Evolutionary conservation across 352 stramenopile genomes (phyloP), one percentile per base, ranked within the genome.

Genomic region (Globisporangium parvum): DNA sequence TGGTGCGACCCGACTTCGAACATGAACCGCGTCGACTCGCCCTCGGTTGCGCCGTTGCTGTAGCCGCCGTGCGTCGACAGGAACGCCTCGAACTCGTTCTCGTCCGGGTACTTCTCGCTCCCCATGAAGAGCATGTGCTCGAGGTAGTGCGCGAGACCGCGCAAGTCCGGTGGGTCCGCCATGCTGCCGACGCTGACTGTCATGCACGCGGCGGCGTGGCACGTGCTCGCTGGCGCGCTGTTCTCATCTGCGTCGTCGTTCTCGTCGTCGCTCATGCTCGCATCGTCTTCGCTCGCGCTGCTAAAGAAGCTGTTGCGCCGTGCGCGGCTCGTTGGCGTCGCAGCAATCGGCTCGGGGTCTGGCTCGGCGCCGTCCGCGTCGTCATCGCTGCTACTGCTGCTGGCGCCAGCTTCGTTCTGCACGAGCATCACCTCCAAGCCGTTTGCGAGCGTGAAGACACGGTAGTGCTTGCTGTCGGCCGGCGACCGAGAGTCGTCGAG

Each of bases 91-190:
- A 97, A 97, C 44, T 81, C 80, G 65, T 98, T 96, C 55, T 98
- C 92, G 49, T 84, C 75, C 1, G 90, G 91, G 62, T 96, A 97
- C 49, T 96, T 97, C 20, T 65, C 61, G 53, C 77, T 96, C 6
- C 91, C 91, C 84, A 97, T 92, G 65, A 97, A 97, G 2, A 97
- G 65, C 91, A 97, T 96, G 73, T 97, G 91, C 67, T 97, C 88
- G 21, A 96, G 69, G 56, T 90, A 96, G 56, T 96, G 86, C 10
- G 84, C 85, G 9, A 89, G 60, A 3, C 83, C 88, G 15, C 70
- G 73, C 14, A 93, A 45, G 10, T 72, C 55, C 39, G 70, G 41
- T 1, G 83, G 77, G 33, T 96, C 84, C 1, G 66, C 9, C 57
- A 88, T 71, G 58, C 74, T 86, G 8, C 79, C 79, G 1, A 87